These are phyloP conservation scores for Monosporascus sp. DNA, from an alignment of 2,329 filamentous ascomycete species.

Conservation along the genomic window DNA sequence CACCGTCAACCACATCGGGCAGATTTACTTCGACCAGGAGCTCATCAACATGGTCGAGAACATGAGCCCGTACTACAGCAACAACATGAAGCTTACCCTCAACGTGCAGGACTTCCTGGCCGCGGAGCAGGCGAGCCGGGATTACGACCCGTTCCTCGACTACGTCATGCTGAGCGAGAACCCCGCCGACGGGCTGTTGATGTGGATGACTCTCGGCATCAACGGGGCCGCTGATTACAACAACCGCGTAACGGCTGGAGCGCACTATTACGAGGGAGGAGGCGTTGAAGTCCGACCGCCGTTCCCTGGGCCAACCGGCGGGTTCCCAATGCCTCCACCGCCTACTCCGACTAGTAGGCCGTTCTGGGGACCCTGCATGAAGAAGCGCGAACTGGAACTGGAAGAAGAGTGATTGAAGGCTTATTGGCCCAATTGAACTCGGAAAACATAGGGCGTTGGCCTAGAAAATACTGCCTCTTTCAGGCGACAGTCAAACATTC, in stretches of 20 bases:
- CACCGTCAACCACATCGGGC: constrained; percentile 50
- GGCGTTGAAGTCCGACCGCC: constrained; percentile 14
- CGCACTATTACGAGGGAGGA: constrained; percentile 16
- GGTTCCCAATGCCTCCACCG: constrained; percentile 7
- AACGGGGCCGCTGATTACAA: constrained; percentile 30
- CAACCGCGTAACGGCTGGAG: constrained; percentile 9
- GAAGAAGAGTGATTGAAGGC: background rate
- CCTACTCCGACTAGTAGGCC: constrained; percentile 9
- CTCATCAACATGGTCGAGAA: constrained; percentile 45
- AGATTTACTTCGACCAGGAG: constrained; percentile 56
- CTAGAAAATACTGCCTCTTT: background rate
- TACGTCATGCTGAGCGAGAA: constrained; percentile 52
- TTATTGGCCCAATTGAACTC: background rate
- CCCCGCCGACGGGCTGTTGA: constrained; percentile 43
- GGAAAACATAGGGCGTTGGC: background rate
- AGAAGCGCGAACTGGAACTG: constrained; percentile 11
- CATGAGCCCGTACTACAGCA: constrained; percentile 39
- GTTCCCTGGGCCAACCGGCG: constrained; percentile 7
- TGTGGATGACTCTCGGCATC: constrained; percentile 46
- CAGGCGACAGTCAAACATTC: background rate
- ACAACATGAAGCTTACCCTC: constrained; percentile 35
- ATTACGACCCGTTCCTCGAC: constrained; percentile 44
- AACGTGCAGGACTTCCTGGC: constrained; percentile 48
- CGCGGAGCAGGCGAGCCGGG: constrained; percentile 29
- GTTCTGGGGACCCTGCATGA: constrained; percentile 18